Evolutionary conservation across 768 basidiomycete species (phyloP), one percentile per base, ranked within the genome.

Genomic region (Trametes meyenii): DNA sequence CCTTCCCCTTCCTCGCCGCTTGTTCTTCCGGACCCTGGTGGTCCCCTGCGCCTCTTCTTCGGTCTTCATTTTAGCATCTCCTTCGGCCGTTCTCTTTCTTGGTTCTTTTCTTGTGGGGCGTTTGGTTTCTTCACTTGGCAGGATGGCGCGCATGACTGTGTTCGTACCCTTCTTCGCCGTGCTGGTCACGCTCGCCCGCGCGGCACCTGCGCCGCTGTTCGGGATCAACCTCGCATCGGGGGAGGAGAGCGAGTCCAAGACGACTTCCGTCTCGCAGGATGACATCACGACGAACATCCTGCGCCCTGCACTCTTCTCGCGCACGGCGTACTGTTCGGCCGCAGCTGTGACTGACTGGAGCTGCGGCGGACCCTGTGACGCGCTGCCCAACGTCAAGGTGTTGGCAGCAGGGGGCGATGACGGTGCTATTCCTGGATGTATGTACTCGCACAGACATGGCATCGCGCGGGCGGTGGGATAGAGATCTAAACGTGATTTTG

Each of bases 301-400:
- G 39, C 67, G 67, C 4, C 71, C 71, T 13, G 71, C 68, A 11
- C 48, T 65, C 7, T 72, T 70, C 50, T 50, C 67, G 12, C 68
- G 70, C 24, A 61, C 63, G 11, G 70, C 65, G 39, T 74, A 74
- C 48, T 74, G 73, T 54, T 66, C 68, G 11, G 35, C 67, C 2
- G 50, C 39, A 7, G 39, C 52, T 44, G 69, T 70, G 19, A 50
- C 53, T 5, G 58, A 46, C 49, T 65, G 68, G 66, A 67, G 44
- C 19, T 74, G 73, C 61, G 71, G 73, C 10, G 63, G 53, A 10
- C 60, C 70, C 1, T 74, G 73, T 61, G 65, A 67, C 29, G 69
- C 60, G 3, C 48, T 72, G 14, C 61, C 64, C 5, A 63, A 58
- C 46, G 63, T 72, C 33, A 60, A 69, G 51, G 62, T 70, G 4